Conservation (phyloP, 495 filamentous ascomycete species). For the Parachaetomium inaequale region DNA sequence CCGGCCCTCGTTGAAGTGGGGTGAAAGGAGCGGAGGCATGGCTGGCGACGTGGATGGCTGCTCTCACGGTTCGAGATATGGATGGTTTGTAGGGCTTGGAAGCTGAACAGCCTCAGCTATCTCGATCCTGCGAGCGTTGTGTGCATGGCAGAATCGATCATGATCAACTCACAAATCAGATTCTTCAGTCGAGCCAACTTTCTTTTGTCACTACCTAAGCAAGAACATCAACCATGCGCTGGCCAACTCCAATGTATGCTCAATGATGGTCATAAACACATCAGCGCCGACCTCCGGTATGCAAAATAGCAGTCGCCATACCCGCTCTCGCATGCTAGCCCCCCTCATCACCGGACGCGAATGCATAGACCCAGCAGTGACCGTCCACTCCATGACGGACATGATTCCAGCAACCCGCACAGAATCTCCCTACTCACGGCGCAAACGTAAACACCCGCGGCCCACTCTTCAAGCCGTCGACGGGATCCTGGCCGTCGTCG, state of each 20-base stretch:
- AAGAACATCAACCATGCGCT: background rate
- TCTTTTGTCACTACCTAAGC: too few relatives aligned
- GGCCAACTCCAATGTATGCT: background rate
- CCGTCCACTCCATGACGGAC: background rate
- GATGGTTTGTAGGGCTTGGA: background rate
- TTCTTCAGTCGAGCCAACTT: too few relatives aligned
- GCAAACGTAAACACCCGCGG: conserved; percentile 2
- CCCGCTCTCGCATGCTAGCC: background rate
- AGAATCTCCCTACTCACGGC: background rate
- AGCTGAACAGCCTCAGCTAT: background rate
- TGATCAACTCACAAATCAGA: background rate
- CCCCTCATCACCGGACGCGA: background rate
- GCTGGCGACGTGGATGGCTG: too few relatives aligned
- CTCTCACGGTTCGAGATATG: too few relatives aligned
- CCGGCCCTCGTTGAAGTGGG: too few relatives aligned
- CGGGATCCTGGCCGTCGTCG: background rate
- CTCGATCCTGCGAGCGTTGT: background rate
- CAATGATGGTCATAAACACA: background rate
- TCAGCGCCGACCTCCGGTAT: background rate
- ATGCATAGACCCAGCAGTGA: background rate
- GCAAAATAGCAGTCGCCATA: background rate
- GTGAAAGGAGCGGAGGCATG: too few relatives aligned
- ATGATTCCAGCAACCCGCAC: background rate
- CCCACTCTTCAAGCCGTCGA: background rate
- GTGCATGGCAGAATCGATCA: background rate